Percentiles rank a stretch among this genome's conserved stretches.
Evolutionary conservation across 768 basidiomycete species (phyloP).

Genomic region (Pisolithus sp.): DNA sequence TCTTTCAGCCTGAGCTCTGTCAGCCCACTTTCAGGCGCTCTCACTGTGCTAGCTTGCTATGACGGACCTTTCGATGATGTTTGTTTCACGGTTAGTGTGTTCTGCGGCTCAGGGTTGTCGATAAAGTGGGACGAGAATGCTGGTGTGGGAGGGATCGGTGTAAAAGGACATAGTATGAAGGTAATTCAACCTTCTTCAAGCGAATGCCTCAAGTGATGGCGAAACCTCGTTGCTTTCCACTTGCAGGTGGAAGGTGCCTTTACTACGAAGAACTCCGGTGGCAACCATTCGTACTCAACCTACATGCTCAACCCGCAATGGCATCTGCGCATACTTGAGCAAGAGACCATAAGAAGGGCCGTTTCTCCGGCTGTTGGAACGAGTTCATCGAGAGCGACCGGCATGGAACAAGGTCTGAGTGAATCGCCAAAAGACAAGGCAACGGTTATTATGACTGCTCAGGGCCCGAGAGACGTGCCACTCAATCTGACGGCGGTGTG

Average conservation of each 20-base stretch:
- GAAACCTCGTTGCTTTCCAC: background rate
- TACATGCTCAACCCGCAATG: constrained; percentile 94
- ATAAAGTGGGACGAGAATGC: constrained; percentile 44
- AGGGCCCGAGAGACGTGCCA: constrained; percentile 59
- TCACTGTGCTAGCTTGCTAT: constrained; percentile 60
- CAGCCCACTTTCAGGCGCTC: constrained; percentile 20
- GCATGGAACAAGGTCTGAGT: constrained; percentile 8
- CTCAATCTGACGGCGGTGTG: constrained; percentile 70
- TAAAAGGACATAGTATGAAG: constrained; percentile 1
- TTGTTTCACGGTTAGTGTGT: constrained; percentile 64
- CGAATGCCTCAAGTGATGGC: no score
- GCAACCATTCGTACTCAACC: constrained; percentile 71
- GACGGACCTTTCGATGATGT: constrained; percentile 58
- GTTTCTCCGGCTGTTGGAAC: background rate
- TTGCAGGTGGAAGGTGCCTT: constrained; percentile 55
- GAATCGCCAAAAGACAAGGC: constrained; percentile 26
- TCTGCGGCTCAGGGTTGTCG: constrained; percentile 26
- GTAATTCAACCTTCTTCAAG: background rate
- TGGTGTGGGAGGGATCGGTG: constrained; percentile 5
- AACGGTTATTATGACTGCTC: constrained; percentile 39
- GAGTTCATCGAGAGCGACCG: background rate
- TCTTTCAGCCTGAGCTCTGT: background rate
- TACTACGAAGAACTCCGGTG: constrained; percentile 71
- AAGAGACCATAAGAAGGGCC: constrained; percentile 10
- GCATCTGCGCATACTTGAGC: constrained; percentile 50